A percentile compares a stretch with the other conserved stretches of the same genome.
These are phyloP conservation scores for Klebsormidium nitens DNA, from an alignment of 139 green algal species.

Conservation along the genomic window DNA sequence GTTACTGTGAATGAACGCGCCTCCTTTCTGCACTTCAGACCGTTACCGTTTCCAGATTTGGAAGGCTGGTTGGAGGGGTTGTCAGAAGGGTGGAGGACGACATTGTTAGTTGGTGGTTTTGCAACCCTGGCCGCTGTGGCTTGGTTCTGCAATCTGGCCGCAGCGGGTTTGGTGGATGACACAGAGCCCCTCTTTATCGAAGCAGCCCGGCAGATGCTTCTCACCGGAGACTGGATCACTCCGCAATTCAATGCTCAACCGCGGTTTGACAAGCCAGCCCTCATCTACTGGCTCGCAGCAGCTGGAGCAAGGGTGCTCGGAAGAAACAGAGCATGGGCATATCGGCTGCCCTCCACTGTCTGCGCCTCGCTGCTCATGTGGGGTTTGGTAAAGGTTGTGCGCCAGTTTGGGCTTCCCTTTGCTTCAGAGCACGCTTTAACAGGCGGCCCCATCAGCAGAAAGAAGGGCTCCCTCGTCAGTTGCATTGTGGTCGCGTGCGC, in stretches of 20 bases:
- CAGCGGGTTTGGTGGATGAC: conserved; percentile 40
- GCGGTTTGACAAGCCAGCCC: conserved; percentile 42
- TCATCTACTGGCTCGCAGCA: conserved; percentile 40
- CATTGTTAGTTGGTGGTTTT: too few relatives aligned
- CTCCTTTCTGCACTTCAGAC: too few relatives aligned
- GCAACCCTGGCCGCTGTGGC: conserved; percentile 11
- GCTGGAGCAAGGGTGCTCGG: conserved; percentile 19
- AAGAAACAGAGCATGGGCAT: conserved; percentile 18
- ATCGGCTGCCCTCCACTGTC: conserved; percentile 11
- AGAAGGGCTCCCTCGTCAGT: not conserved
- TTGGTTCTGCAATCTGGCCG: conserved; percentile 12
- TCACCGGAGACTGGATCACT: conserved; percentile 44
- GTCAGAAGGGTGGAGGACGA: too few relatives aligned
- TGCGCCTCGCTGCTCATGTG: conserved; percentile 7
- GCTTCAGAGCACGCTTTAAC: too few relatives aligned
- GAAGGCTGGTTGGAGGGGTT: too few relatives aligned
- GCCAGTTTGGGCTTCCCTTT: too few relatives aligned
- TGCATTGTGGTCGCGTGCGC: conserved; percentile 1
- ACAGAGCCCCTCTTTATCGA: conserved; percentile 46
- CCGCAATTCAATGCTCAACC: conserved; percentile 44
- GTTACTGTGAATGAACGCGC: too few relatives aligned
- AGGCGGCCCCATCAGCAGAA: not conserved
- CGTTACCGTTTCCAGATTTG: too few relatives aligned
- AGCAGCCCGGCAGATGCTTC: conserved; percentile 38
- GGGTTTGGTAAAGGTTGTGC: too few relatives aligned